phyloP scores from a whole-genome alignment of 2,329 filamentous ascomycete genomes.

The Aspergillus flavus region DNA sequence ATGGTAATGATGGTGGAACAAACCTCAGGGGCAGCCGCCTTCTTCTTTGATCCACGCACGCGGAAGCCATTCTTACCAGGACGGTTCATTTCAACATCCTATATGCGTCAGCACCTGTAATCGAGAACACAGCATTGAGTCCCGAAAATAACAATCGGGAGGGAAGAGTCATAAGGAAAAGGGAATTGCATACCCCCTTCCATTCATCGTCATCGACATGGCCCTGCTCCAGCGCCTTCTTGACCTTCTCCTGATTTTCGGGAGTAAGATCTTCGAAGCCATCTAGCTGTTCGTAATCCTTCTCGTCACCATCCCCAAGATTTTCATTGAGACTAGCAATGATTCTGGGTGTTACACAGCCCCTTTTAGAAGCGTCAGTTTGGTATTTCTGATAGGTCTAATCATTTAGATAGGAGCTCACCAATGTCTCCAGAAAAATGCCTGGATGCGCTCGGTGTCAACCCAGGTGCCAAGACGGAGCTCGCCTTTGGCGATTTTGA shows the following conservation, averaged over 20 bases:
- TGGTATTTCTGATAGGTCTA: not conserved
- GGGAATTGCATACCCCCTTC: constrained; percentile 69
- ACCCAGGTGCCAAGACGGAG: constrained; percentile 77
- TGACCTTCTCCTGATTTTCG: constrained; percentile 73
- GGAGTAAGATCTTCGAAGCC: constrained; percentile 76
- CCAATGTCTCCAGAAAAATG: constrained; percentile 87
- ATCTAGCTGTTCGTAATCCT: constrained; percentile 70
- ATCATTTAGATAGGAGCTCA: constrained; percentile 49
- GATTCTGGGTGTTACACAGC: constrained; percentile 79
- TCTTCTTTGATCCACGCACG: constrained; percentile 38
- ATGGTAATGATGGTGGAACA: constrained; percentile 7
- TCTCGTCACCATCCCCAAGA: constrained; percentile 44
- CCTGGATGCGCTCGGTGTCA: constrained; percentile 60
- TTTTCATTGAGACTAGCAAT: constrained; percentile 65
- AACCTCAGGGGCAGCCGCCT: constrained; percentile 32
- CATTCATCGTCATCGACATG: constrained; percentile 85
- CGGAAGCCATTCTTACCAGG: constrained; percentile 69
- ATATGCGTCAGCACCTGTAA: constrained; percentile 13
- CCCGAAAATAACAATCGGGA: not conserved
- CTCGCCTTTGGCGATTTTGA: constrained; percentile 78
- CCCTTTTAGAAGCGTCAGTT: constrained; percentile 54
- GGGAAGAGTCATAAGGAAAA: not conserved
- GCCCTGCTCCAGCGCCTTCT: constrained; percentile 70
- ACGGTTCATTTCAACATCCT: constrained; percentile 76
- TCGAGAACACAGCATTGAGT: not conserved